These are phyloP conservation scores for Wakefieldia striispora DNA, from an alignment of 768 basidiomycete genomes.

Conservation along the genomic window DNA sequence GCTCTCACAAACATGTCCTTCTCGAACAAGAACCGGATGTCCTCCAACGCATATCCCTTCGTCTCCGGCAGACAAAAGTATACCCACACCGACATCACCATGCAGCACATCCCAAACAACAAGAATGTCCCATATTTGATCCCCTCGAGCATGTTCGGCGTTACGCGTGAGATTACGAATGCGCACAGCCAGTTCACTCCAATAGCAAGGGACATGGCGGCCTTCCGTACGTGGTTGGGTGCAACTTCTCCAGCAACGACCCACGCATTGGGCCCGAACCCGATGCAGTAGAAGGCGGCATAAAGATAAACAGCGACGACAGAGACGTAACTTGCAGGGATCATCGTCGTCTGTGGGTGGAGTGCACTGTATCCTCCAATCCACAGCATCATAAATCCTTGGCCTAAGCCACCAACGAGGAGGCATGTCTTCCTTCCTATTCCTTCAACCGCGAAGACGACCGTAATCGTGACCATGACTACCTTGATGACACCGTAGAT, in stretches of 20 bases:
- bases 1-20: conserved; percentile 32
- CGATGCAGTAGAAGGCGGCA: conserved; percentile 36
- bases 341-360: conserved; percentile 28
- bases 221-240: conserved; percentile 38
- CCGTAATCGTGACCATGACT: conserved; percentile 38
- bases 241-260: conserved; percentile 35
- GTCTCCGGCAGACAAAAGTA: conserved; percentile 43
- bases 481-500: conserved; percentile 40
- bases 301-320: conserved; percentile 39
- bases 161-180: conserved; percentile 37
- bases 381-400: conserved; percentile 41
- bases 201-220: conserved; percentile 33
- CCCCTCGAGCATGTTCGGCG: conserved; percentile 35
- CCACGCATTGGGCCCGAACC: conserved; percentile 32
- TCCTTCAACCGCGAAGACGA: conserved; percentile 47
- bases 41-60: conserved; percentile 38
- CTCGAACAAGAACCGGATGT: conserved; percentile 38
- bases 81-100: conserved; percentile 35
- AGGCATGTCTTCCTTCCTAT: conserved; percentile 50
- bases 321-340: conserved; percentile 37
- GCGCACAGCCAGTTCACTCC: conserved; percentile 37
- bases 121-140: conserved; percentile 34
- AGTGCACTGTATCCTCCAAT: conserved; percentile 34
- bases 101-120: conserved; percentile 31
- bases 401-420: conserved; percentile 48